phyloP scores from a whole-genome alignment of 768 basidiomycete species.

The Hericium alpestre region DNA sequence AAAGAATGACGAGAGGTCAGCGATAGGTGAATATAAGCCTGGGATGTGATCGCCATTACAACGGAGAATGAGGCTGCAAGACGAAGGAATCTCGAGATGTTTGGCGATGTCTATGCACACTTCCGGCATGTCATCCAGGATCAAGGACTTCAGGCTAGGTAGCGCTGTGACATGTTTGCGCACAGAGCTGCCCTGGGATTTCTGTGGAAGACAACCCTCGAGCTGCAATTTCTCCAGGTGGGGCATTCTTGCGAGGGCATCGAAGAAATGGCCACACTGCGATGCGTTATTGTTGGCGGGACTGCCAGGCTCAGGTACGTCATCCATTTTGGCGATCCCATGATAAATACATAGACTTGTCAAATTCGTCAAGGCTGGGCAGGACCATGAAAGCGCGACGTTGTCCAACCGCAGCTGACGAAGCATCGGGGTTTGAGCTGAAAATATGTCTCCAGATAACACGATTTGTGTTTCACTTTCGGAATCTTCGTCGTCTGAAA shows the following conservation, averaged over 20 bases:
- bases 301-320: not conserved
- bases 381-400: not conserved
- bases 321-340: not conserved
- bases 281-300: not conserved
- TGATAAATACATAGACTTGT: not conserved
- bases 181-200: not conserved
- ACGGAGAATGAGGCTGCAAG: no score
- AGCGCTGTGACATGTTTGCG: not conserved
- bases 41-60: no score
- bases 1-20: no score
- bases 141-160: no score
- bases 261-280: not conserved
- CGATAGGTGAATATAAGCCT: no score
- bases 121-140: no score
- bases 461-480: not conserved
- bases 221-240: not conserved
- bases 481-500: no score
- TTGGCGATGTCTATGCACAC: no score
- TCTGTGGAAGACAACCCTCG: not conserved
- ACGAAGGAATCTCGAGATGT: no score
- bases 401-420: not conserved
- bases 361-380: not conserved
- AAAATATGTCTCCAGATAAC: not conserved
- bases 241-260: not conserved
- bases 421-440: not conserved